Evolutionary conservation across 176 grass and related monocot species (phyloP), one percentile per base, ranked within the genome.

Genomic region (Rhynchospora tenuis): DNA sequence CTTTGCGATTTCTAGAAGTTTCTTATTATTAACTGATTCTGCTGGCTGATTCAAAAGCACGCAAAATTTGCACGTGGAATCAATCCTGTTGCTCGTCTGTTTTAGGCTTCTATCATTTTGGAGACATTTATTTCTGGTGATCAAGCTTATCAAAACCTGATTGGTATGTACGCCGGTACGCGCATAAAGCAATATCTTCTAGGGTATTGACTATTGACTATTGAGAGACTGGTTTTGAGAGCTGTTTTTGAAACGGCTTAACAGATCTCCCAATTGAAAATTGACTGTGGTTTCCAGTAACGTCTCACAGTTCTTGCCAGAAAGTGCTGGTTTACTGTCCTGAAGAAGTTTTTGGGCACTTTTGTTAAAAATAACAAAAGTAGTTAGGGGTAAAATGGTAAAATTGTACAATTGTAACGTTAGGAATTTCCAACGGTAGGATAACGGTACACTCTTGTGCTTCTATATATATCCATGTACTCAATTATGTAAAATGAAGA

Each of bases 81-180:
- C 47, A 31, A 76, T 76, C 47, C 22, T 52, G 73, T 48, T 55
- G 73, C 23, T 52, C 4, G 13, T 16, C 52, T 55, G 24, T 76
- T 76, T 27, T 48, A 76, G 47, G 47, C 48, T 29, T 54, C 24
- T 81, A 45, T 57, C 33, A 81, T 81, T 61, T 62, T 63, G 59
- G 57, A 7, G 82, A 67, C 83, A 47, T 87, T 62, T 48, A 88
- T 61, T 26, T 75, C 62, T 79, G 57, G 57, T 9, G 48, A 65
- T 93, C 89, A 44, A 94, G 71, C 81, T 98, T 93, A 23, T 91
- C 68, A 75, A 93, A 9, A 27, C 90, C 91, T 71, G 69, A 95
- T 63, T 57, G 85, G 68, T n/a, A n/a, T n/a, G n/a, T n/a, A n/a
- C n/a, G n/a, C n/a, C n/a, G n/a, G n/a, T 94, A 98, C 63, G 75